Evolutionary conservation across 169 alveolate species (phyloP).

Genomic region (Plasmodium adleri): DNA sequence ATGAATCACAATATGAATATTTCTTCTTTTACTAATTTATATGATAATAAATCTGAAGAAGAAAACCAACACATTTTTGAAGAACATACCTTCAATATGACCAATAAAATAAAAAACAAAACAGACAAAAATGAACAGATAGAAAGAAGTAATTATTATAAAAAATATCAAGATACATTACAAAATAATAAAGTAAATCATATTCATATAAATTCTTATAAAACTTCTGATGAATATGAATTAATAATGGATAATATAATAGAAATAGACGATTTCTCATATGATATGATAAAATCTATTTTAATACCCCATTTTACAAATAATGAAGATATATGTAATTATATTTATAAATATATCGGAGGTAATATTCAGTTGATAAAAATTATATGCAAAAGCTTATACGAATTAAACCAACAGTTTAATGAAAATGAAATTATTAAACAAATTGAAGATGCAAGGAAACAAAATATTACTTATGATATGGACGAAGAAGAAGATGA

Average conservation of each 20-base stretch:
- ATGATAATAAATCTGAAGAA: too few species aligned
- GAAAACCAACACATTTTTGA: too few species aligned
- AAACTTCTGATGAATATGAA: conserved; percentile 8
- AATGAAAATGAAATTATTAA: conserved; percentile 19
- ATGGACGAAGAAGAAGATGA: conserved; percentile 51
- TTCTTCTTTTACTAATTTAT: too few species aligned
- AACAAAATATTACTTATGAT: conserved; percentile 44
- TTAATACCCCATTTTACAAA: conserved; percentile 28
- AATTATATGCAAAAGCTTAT: conserved; percentile 27
- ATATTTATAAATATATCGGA: conserved; percentile 33
- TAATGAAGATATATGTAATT: conserved; percentile 27
- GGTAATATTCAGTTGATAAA: conserved; percentile 40
- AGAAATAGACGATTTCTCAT: conserved; percentile 43
- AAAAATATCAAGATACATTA: neutral
- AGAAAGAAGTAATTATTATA: too few species aligned
- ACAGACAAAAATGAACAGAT: neutral
- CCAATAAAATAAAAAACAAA: neutral
- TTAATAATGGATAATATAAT: conserved; percentile 20
- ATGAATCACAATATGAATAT: too few species aligned
- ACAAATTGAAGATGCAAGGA: conserved; percentile 38
- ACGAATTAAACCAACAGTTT: conserved; percentile 14
- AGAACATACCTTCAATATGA: too few species aligned
- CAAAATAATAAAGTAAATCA: neutral
- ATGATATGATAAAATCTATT: conserved; percentile 51
- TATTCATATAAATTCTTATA: neutral